Base-by-base conservation (phyloP, 768 basidiomycete species). In the Phaeolepiota aurea region DNA sequence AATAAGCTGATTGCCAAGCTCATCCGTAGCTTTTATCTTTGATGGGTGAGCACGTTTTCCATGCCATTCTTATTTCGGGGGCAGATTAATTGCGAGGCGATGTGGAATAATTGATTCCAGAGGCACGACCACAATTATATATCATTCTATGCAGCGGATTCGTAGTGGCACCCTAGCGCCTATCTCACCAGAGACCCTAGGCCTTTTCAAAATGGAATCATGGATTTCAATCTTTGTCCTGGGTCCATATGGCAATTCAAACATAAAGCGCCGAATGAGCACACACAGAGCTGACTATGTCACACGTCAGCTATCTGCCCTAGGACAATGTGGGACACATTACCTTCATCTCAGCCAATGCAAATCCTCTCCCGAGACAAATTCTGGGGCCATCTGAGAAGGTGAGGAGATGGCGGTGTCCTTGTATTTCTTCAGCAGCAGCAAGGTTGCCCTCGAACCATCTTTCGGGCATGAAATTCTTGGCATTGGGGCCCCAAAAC, bases 401-500 rank as follows among this genome's bases (percentile, higher is more conserved):
- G 0, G 72, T 70, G 18, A 76, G 52, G 9, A 76, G 51, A 47
- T 77, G 74, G 0, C 66, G 62, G 45, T 76, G 59, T 11, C 74
- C 76, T 47, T 68, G 66, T 2, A 74, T 56, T 19, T 66, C 64
- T 23, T 64, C 65, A 0, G 66, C 64, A 20, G 44, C 38, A 13
- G 45, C 44, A 1, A 58, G 54, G 11, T 56, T 57, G 3, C 58
- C 55, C 3, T 48, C 48, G 5, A 84, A 58, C 83, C 84, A 86
- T 3, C 83, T 64, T 40, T 77, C 76, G 0, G 82, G 83, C 30
- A 70, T 63, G 54, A 78, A 87, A 35, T 68, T 67, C 16, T 68
- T 65, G 3, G 78, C 70, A 42, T 78, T 71, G 0, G 63, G 50
- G 1, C 83, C 83, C 83, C 84, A 86, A 21, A 81, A 53, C 1